Evolutionary conservation across 23 red algal genomes (phyloP).

Genomic region (Agarophyton chilense): DNA sequence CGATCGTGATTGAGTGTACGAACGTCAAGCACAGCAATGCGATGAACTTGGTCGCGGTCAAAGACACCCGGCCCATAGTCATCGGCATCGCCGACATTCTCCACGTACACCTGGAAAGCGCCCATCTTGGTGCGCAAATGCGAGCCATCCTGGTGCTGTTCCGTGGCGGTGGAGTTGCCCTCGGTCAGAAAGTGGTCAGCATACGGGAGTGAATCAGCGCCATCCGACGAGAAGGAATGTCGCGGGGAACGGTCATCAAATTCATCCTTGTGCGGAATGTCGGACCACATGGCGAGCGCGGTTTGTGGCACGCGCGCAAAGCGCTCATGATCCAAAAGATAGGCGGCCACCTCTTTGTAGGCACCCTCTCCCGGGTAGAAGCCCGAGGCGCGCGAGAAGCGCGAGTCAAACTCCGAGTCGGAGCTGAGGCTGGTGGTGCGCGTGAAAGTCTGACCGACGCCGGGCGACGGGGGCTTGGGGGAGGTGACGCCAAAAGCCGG

Average conservation of each 20-base stretch:
- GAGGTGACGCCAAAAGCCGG: slow-evolving; percentile 32
- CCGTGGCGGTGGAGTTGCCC: background rate
- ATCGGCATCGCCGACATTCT: slow-evolving; percentile 97
- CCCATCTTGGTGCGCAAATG: slow-evolving; percentile 84
- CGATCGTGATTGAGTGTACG: slow-evolving; percentile 95
- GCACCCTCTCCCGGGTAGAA: slow-evolving; percentile 88
- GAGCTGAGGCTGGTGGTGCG: slow-evolving; percentile 47
- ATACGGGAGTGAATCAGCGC: slow-evolving; percentile 7
- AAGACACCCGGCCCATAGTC: slow-evolving; percentile 97
- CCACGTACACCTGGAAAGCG: slow-evolving; percentile 94
- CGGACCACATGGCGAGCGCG: slow-evolving; percentile 73
- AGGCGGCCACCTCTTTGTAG: slow-evolving; percentile 93
- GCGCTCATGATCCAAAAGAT: slow-evolving; percentile 93
- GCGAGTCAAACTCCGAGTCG: slow-evolving; percentile 40
- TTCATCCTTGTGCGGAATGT: slow-evolving; percentile 40
- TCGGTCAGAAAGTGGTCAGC: slow-evolving; percentile 24
- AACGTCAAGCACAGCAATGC: slow-evolving; percentile 93
- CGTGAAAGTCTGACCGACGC: slow-evolving; percentile 25
- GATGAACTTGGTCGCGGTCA: slow-evolving; percentile 85
- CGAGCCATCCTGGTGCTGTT: background rate
- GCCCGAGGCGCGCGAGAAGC: slow-evolving; percentile 34
- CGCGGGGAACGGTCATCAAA: background rate
- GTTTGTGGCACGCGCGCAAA: slow-evolving; percentile 95
- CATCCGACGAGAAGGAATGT: slow-evolving; percentile 14
- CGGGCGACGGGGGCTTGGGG: slow-evolving; percentile 24